These are phyloP conservation scores for Chamaecrista fasciculata DNA, from an alignment of 306 rosid species.

Conservation along the genomic window DNA sequence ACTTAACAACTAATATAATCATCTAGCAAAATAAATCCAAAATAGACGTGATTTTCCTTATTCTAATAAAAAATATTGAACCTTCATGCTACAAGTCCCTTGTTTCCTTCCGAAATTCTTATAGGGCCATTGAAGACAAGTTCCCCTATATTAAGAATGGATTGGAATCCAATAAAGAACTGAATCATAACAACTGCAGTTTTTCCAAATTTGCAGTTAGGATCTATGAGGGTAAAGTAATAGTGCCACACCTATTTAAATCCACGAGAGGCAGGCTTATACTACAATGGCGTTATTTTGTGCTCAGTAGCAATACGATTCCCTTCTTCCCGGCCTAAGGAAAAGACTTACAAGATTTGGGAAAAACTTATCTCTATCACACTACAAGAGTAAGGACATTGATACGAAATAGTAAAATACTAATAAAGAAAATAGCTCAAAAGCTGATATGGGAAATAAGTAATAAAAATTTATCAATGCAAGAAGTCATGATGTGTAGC, in stretches of 20 bases:
- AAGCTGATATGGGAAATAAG: too few species aligned
- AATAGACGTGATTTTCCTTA: too few species aligned
- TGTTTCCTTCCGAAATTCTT: not conserved
- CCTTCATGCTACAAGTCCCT: not conserved
- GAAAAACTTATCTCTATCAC: too few species aligned
- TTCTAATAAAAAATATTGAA: not conserved
- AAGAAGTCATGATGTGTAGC: too few species aligned
- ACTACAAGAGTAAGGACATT: too few species aligned
- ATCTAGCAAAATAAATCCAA: not conserved
- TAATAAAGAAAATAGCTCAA: too few species aligned
- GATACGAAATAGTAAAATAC: too few species aligned
- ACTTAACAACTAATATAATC: not conserved
- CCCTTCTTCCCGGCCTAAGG: too few species aligned
- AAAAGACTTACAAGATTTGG: too few species aligned
- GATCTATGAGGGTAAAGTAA: not conserved
- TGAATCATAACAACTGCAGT: not conserved
- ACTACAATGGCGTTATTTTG: not conserved
- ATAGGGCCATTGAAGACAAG: not conserved
- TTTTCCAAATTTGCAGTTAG: not conserved
- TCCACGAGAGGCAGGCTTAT: not conserved
- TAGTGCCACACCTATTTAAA: not conserved
- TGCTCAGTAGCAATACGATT: not conserved
- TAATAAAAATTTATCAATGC: too few species aligned
- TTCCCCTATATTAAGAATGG: too few species aligned
- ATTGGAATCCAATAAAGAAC: not conserved